Evolutionary conservation across 2,329 filamentous ascomycete species (phyloP).

Genomic region (Teratosphaeria epicoccoides): DNA sequence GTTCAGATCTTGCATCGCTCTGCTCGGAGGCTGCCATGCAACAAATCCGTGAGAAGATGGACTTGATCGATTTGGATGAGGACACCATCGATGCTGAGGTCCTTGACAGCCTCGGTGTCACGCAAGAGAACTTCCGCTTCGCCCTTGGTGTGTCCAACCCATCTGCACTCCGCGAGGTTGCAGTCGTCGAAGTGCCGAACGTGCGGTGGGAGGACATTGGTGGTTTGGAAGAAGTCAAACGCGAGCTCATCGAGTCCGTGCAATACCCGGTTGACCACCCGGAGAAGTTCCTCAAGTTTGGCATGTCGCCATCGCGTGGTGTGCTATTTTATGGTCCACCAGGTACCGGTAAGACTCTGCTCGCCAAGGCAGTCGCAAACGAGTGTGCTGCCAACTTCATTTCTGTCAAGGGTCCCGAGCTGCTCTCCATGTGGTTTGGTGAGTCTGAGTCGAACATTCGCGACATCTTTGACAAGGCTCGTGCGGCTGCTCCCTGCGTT

Average conservation of each 20-base stretch:
- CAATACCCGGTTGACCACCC: conserved; percentile 99
- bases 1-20: conserved; percentile 94
- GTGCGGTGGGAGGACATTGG: conserved; percentile 99
- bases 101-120: conserved; percentile 92
- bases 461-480: conserved; percentile 99
- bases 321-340: conserved; percentile 97
- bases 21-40: conserved; percentile 99
- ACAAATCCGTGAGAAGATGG: conserved; percentile 99
- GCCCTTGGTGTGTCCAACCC: conserved; percentile 97
- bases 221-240: conserved; percentile 96
- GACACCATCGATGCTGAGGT: conserved; percentile 99
- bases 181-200: conserved; percentile 97
- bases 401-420: conserved; percentile 94
- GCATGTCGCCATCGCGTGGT: conserved; percentile 93
- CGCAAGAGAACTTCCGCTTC: conserved; percentile 99
- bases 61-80: conserved; percentile 96
- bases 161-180: conserved; percentile 94
- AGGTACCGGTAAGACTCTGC: conserved; percentile 99
- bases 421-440: conserved; percentile 99
- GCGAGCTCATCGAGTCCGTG: conserved; percentile 96
- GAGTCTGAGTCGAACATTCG: conserved; percentile 99
- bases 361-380: conserved; percentile 98
- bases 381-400: conserved; percentile 99
- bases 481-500: conserved; percentile 92
- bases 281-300: conserved; percentile 99